These are phyloP conservation scores for Dovyalis caffra DNA, from an alignment of 345 rosid genomes.

Conservation along the genomic window DNA sequence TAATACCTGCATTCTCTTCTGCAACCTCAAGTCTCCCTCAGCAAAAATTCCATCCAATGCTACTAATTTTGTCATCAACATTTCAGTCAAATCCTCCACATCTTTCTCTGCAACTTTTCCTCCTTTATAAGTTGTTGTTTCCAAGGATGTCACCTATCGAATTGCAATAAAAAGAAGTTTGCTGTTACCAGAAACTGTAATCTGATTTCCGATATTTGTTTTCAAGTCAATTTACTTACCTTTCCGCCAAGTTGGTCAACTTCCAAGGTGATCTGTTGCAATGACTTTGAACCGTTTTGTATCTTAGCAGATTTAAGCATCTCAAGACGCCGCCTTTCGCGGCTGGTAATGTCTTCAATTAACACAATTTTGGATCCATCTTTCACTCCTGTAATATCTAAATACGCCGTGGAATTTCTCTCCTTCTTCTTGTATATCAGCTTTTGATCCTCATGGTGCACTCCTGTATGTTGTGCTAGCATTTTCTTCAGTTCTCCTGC, in stretches of 20 bases:
- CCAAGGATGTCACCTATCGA: conserved; percentile 23
- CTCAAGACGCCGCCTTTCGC: conserved; percentile 30
- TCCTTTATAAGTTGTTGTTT: conserved; percentile 8
- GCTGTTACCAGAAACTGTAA: background rate
- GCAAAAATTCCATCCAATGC: conserved; percentile 23
- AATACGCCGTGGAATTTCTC: conserved; percentile 26
- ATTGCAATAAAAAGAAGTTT: background rate
- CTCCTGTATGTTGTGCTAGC: conserved; percentile 21
- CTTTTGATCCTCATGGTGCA: conserved; percentile 30
- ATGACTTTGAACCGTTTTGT: conserved; percentile 18
- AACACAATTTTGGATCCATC: conserved; percentile 28
- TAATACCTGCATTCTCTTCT: conserved; percentile 26
- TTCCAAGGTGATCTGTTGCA: conserved; percentile 21
- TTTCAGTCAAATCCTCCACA: conserved; percentile 19
- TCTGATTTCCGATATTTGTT: background rate
- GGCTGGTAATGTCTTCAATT: conserved; percentile 25
- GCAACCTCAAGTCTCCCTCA: conserved; percentile 20
- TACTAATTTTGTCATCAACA: conserved; percentile 23
- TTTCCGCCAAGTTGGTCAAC: conserved; percentile 18
- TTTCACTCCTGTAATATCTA: conserved; percentile 27
- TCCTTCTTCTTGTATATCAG: conserved; percentile 31
- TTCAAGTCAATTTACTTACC: conserved; percentile 11
- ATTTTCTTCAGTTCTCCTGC: conserved; percentile 36
- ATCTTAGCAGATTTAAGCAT: conserved; percentile 26
- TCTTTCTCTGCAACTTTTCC: conserved; percentile 15